Percentiles rank a stretch among this genome's conserved stretches.
phyloP scores from a whole-genome alignment of 2,329 filamentous ascomycete species.

The Aspergillus pseudoterreus region DNA sequence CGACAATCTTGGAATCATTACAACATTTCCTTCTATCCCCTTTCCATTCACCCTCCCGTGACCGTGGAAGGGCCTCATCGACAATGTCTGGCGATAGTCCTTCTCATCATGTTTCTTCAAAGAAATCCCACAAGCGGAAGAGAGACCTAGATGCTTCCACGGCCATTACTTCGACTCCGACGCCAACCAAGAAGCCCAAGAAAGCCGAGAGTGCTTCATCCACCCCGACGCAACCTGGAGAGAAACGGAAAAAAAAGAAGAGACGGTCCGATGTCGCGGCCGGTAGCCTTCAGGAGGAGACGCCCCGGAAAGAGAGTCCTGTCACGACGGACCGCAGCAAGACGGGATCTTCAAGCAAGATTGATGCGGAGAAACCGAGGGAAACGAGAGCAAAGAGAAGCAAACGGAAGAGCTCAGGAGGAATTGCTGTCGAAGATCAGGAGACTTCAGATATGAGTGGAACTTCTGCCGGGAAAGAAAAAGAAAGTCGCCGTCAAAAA shows the following conservation, averaged over 20 bases:
- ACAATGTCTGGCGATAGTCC: conserved; percentile 48
- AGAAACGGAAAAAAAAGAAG: conserved; percentile 25
- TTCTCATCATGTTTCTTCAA: conserved; percentile 44
- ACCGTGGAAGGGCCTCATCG: conserved; percentile 5
- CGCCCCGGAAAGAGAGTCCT: conserved; percentile 26
- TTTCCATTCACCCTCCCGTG: conserved; percentile 4
- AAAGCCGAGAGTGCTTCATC: conserved; percentile 19
- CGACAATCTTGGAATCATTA: conserved; percentile 11
- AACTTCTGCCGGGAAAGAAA: no score
- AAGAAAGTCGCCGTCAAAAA: conserved; percentile 5
- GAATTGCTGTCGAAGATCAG: conserved; percentile 10
- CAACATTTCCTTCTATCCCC: conserved; percentile 9
- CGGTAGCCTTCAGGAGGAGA: conserved; percentile 30
- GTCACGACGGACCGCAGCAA: conserved; percentile 24
- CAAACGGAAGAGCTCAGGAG: conserved; percentile 31
- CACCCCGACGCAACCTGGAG: conserved; percentile 25
- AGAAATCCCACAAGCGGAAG: conserved; percentile 32
- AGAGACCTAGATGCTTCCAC: conserved; percentile 26
- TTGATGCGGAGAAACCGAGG: conserved; percentile 17
- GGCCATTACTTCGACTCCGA: conserved; percentile 22
- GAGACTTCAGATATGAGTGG: conserved; percentile 25
- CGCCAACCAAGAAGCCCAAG: conserved; percentile 38
- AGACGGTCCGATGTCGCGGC: conserved; percentile 17
- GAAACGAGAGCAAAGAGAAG: conserved; percentile 33
- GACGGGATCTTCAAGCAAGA: conserved; percentile 19